A percentile compares a stretch with the other conserved stretches of the same genome.
These are phyloP conservation scores for Ceratobasidium papillatum DNA, from an alignment of 1,284 basidiomycete species.

Conservation along the genomic window DNA sequence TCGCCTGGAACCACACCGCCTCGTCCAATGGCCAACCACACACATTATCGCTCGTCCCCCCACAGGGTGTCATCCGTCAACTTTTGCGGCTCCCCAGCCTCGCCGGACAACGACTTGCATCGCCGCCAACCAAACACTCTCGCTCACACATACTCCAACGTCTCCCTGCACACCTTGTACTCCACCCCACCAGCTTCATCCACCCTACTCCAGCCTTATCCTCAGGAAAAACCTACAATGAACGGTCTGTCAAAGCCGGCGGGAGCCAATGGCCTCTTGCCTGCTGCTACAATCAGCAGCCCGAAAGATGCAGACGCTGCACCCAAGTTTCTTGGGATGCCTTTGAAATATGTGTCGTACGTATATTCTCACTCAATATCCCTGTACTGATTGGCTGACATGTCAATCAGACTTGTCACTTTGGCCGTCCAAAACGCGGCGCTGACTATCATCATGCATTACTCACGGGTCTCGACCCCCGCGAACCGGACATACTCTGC, in stretches of 20 bases:
- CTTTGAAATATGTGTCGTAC: constrained; percentile 83
- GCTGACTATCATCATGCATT: constrained; percentile 92
- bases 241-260: constrained; percentile 16
- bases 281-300: constrained; percentile 12
- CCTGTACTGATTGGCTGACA: neutral
- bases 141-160: constrained; percentile 27
- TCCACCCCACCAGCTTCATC: constrained; percentile 1
- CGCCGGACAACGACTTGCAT: constrained; percentile 37
- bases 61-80: constrained; percentile 38
- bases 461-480: constrained; percentile 85
- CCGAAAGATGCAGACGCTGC: constrained; percentile 47
- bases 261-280: constrained; percentile 18
- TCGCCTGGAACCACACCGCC: constrained; percentile 17
- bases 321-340: constrained; percentile 72
- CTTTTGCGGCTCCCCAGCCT: constrained; percentile 38
- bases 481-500: constrained; percentile 85
- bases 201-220: neutral
- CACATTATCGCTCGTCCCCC: neutral
- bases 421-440: constrained; percentile 93
- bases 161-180: constrained; percentile 27
- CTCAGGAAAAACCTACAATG: constrained; percentile 20
- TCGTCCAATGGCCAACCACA: neutral
- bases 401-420: constrained; percentile 73
- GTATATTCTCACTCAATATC: constrained; percentile 51
- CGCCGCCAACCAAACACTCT: constrained; percentile 35